phyloP scores from a whole-genome alignment of 176 grass and related monocot genomes.

The Cenchrus purpureus region DNA sequence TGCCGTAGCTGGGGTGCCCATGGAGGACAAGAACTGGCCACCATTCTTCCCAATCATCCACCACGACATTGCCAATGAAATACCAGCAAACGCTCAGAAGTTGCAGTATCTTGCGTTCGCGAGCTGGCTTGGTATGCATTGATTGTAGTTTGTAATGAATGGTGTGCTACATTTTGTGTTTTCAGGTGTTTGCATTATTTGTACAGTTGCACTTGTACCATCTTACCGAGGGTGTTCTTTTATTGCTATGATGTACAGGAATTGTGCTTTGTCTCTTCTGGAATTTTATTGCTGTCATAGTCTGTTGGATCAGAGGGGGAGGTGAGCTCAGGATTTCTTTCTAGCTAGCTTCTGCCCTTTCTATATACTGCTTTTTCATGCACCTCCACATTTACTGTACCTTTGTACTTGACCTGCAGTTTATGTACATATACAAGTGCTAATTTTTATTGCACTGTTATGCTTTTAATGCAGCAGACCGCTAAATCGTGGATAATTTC shows the following conservation, averaged over 20 bases:
- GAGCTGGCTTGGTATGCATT: constrained; percentile 70
- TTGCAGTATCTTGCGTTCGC: constrained; percentile 91
- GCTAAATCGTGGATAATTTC: constrained; percentile 35
- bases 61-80: constrained; percentile 91
- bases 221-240: constrained; percentile 2
- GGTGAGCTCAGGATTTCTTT: constrained; percentile 51
- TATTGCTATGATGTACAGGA: constrained; percentile 56
- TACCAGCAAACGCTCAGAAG: constrained; percentile 80
- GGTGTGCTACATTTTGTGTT: not conserved
- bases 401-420: constrained; percentile 17
- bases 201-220: constrained; percentile 1
- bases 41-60: constrained; percentile 90
- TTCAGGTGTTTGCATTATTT: not conserved
- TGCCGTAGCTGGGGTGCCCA: constrained; percentile 61
- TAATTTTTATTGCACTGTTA: constrained; percentile 17
- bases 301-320: constrained; percentile 96
- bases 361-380: not conserved
- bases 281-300: constrained; percentile 88
- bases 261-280: constrained; percentile 86
- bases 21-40: constrained; percentile 89
- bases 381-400: not conserved
- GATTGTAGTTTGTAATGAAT: not conserved
- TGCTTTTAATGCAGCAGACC: not conserved
- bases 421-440: not conserved
- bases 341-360: constrained; percentile 19